These are phyloP conservation scores for Linnemannia exigua DNA, from an alignment of 192 early-diverging fungal genomes.

Conservation along the genomic window DNA sequence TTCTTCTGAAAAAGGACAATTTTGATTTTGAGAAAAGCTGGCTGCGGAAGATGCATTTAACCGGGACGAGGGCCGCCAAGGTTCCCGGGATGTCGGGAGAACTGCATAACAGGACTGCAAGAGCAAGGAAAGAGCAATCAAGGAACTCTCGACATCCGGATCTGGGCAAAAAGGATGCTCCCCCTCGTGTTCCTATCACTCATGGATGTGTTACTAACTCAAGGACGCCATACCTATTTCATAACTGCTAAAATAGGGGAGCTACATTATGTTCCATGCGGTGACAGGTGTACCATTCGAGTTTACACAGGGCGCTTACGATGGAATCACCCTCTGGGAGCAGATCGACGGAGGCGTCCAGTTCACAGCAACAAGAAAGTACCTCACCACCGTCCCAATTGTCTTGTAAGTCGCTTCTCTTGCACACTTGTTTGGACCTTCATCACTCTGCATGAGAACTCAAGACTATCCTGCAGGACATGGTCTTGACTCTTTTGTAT, in stretches of 20 bases:
- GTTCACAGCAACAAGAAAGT: slow-evolving; percentile 99
- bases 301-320: slow-evolving; percentile 93
- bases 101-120: not conserved
- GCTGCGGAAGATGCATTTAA: slow-evolving; percentile 43
- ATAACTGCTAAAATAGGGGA: slow-evolving; percentile 68
- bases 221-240: not conserved
- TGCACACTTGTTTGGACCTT: not conserved
- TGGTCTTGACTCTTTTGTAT: not conserved
- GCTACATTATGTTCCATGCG: slow-evolving; percentile 99
- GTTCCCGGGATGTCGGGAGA: not conserved
- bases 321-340: slow-evolving; percentile 97
- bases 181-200: not conserved
- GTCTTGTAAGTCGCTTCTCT: slow-evolving; percentile 80
- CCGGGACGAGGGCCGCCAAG: slow-evolving; percentile 19
- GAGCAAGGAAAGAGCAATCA: not conserved
- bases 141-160: not conserved
- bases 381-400: slow-evolving; percentile 94
- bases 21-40: not conserved
- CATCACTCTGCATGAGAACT: not conserved
- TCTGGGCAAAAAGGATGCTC: not conserved
- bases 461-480: not conserved
- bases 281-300: slow-evolving; percentile 97
- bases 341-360: slow-evolving; percentile 98
- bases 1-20: not conserved
- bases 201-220: not conserved